These are phyloP conservation scores for Sophora flavescens DNA, from an alignment of 306 rosid genomes.

Conservation along the genomic window DNA sequence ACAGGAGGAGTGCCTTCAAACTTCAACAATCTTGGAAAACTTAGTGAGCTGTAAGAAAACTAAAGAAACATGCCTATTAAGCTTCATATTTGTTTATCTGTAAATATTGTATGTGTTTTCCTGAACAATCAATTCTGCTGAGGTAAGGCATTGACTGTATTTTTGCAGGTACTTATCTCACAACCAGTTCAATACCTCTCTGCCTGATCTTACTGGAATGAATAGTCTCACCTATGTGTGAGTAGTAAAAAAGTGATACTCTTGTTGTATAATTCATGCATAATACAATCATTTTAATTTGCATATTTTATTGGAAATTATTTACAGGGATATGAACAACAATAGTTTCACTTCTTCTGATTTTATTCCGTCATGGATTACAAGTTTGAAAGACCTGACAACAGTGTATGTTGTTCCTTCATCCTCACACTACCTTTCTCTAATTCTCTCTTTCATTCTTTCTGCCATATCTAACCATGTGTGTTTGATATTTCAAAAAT, in stretches of 20 bases:
- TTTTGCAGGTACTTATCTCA: constrained; percentile 66
- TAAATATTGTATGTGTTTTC: not conserved
- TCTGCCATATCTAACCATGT: too few relatives aligned
- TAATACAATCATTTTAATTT: constrained; percentile 14
- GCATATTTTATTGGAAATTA: constrained; percentile 24
- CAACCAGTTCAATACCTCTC: constrained; percentile 57
- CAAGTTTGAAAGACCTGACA: constrained; percentile 49
- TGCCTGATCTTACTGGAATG: constrained; percentile 66
- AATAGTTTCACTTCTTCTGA: constrained; percentile 54
- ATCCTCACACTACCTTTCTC: constrained; percentile 11
- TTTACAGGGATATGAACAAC: constrained; percentile 65
- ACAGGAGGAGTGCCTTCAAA: constrained; percentile 55
- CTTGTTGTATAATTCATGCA: constrained; percentile 9
- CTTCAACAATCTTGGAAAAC: constrained; percentile 50
- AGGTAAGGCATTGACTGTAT: constrained; percentile 12
- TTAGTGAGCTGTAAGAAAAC: constrained; percentile 65
- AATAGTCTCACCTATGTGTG: constrained; percentile 61
- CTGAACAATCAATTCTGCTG: constrained; percentile 23
- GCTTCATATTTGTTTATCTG: constrained; percentile 28
- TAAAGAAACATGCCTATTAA: constrained; percentile 16
- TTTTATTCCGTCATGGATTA: constrained; percentile 63
- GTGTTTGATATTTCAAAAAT: too few relatives aligned
- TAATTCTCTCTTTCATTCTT: not conserved
- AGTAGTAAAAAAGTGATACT: constrained; percentile 39
- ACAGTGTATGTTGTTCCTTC: constrained; percentile 64